Evolutionary conservation across 106 monocot genomes (phyloP).

Genomic region (Dendrobium huoshanense): DNA sequence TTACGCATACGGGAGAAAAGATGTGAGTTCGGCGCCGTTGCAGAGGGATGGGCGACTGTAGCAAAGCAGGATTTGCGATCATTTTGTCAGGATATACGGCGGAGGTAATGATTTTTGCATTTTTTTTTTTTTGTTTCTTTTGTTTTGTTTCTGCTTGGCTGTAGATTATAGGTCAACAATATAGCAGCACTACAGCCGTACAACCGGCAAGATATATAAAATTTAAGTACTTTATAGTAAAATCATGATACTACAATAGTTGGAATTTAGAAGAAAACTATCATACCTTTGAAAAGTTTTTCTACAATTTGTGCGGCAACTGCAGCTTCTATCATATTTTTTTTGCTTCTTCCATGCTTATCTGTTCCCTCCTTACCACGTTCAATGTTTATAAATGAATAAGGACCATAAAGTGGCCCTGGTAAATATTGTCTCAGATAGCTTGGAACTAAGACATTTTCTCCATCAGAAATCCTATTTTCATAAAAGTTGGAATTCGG

Average conservation of each 20-base stretch:
- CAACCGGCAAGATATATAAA: background rate
- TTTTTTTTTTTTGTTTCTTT: too few relatives aligned
- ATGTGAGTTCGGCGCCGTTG: too few relatives aligned
- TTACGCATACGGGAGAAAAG: too few relatives aligned
- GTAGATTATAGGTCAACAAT: too few relatives aligned
- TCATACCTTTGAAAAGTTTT: conserved; percentile 13
- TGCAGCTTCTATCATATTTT: conserved; percentile 53
- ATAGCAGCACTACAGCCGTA: too few relatives aligned
- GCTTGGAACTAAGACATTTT: conserved; percentile 26
- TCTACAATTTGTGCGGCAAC: conserved; percentile 24
- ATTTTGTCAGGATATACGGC: too few relatives aligned
- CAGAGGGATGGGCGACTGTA: too few relatives aligned
- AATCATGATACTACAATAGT: background rate
- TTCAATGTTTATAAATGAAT: conserved; percentile 46
- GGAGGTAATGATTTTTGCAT: too few relatives aligned
- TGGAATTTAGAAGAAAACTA: background rate
- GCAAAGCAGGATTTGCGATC: too few relatives aligned
- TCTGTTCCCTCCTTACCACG: conserved; percentile 29
- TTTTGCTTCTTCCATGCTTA: conserved; percentile 32
- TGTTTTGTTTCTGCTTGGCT: too few relatives aligned
- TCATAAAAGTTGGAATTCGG: conserved; percentile 45
- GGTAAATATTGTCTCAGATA: conserved; percentile 23
- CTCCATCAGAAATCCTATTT: conserved; percentile 30
- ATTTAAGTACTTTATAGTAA: background rate
- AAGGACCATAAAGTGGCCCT: conserved; percentile 26